Evolutionary conservation across 2,329 filamentous ascomycete genomes (phyloP), one percentile per base, ranked within the genome.

Genomic region (Fusarium subglutinans): DNA sequence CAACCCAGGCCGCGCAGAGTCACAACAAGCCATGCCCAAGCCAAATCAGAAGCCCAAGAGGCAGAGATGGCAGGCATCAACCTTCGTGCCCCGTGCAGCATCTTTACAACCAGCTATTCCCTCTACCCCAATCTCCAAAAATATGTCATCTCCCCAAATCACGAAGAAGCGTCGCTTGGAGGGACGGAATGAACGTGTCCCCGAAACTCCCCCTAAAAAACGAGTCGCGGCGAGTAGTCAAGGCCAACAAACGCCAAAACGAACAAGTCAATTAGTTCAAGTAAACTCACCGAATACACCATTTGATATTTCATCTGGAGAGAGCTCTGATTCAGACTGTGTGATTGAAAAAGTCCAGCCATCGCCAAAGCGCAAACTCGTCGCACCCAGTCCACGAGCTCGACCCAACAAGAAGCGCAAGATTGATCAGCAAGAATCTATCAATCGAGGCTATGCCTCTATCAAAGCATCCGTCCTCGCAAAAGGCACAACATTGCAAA

Each of bases 261-360:
- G 57, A 56, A 33, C 24, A 6, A 40, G 28, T 10, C 63, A 64
- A 24, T 58, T 63, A 8, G 22, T 44, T 12, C 53, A 54, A 22
- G 77, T 65, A 28, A 51, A n/a, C 20, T 77, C 76, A 18, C 75
- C 72, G 4, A 54, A 54, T 20, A 58, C 66, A 4, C 66, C 77
- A 10, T 75, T 77, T 35, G 65, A 66, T 17, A 67, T 78, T 15
- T 76, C 74, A 6, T 78, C 76, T 13, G 57, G 33, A 20, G 71
- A 70, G 13, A 62, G 60, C 40, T 74, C 72, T 11, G 69, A 58
- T 45, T 71, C 71, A 18, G 76, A 77, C 9, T 72, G 66, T 24
- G 45, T 70, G 59, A 70, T 75, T 14, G 50, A 62, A 33, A 53
- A 69, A 15, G 61, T 74, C 3, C 35, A 35, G 12, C 64, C 63